phyloP scores from a whole-genome alignment of 192 early-diverging fungal genomes.

The Coemansia sp. region DNA sequence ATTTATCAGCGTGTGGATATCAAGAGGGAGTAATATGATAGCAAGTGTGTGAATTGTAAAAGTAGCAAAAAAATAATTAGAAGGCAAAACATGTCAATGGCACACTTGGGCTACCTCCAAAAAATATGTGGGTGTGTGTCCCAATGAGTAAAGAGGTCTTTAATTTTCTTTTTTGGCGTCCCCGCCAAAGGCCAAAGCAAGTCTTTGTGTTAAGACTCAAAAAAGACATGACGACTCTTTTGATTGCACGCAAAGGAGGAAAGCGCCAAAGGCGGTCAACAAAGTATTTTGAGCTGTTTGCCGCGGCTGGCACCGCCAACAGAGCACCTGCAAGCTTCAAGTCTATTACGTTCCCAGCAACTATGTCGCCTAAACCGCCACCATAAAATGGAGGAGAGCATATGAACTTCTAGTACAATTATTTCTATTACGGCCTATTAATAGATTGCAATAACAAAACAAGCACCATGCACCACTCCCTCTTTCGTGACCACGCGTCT shows the following conservation, averaged over 20 bases:
- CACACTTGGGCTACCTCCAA: not conserved
- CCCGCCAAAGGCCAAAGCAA: not conserved
- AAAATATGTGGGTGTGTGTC: not conserved
- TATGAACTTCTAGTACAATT: not conserved
- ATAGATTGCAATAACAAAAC: not conserved
- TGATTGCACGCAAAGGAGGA: not conserved
- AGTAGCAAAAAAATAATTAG: not conserved
- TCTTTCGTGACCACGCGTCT: not conserved
- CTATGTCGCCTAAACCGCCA: not conserved
- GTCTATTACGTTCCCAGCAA: not conserved
- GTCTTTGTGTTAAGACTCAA: not conserved
- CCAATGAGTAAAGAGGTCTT: not conserved
- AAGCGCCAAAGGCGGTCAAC: not conserved
- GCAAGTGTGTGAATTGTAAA: not conserved
- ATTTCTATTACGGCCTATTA: not conserved
- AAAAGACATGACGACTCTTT: not conserved
- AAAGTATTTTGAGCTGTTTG: not conserved
- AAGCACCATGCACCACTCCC: not conserved
- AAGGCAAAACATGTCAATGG: not conserved
- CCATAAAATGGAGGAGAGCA: not conserved
- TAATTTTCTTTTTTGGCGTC: not conserved
- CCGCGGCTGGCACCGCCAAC: not conserved
- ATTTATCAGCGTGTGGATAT: not conserved
- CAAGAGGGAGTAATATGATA: not conserved
- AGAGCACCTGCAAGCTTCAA: not conserved